phyloP scores from a whole-genome alignment of 2,329 filamentous ascomycete species.

The Fonsecaea nubica region DNA sequence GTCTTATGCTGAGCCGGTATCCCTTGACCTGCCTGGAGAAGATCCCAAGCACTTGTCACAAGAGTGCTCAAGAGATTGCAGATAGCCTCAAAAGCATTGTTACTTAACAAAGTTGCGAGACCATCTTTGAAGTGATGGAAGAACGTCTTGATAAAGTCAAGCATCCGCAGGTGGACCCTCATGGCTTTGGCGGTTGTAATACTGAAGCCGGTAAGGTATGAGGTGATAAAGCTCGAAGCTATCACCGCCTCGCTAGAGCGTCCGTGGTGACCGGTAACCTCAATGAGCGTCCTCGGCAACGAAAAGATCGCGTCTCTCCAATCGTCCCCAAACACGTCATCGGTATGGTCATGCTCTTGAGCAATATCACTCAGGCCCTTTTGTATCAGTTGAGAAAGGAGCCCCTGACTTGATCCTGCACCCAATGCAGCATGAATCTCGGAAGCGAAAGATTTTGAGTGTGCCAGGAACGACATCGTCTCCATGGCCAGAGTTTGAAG shows the following conservation, averaged over 20 bases:
- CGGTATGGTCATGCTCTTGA: slow-evolving; percentile 62
- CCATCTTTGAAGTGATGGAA: slow-evolving; percentile 85
- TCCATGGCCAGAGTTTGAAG: slow-evolving; percentile 83
- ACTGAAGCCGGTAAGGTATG: slow-evolving; percentile 85
- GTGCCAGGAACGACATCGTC: slow-evolving; percentile 83
- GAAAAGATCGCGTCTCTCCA: slow-evolving; percentile 91
- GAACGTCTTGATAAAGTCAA: slow-evolving; percentile 86
- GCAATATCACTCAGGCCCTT: slow-evolving; percentile 87
- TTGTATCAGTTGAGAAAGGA: slow-evolving; percentile 88
- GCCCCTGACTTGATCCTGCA: slow-evolving; percentile 93
- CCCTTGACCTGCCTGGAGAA: slow-evolving; percentile 72
- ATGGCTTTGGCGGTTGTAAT: slow-evolving; percentile 82
- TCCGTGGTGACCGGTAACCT: slow-evolving; percentile 36
- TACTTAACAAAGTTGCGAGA: slow-evolving; percentile 80
- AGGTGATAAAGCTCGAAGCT: slow-evolving; percentile 78
- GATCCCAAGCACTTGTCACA: slow-evolving; percentile 71
- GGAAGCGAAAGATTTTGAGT: slow-evolving; percentile 74
- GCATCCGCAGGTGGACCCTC: slow-evolving; percentile 79
- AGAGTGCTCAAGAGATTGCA: slow-evolving; percentile 84
- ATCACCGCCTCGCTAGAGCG: slow-evolving; percentile 84
- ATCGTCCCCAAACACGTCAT: slow-evolving; percentile 74
- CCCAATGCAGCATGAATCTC: slow-evolving; percentile 92
- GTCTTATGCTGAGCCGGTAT: slow-evolving; percentile 76
- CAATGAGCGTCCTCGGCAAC: slow-evolving; percentile 75
- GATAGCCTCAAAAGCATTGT: slow-evolving; percentile 85